Conservation (phyloP, 805 yeast species). For the Teunomyces barrocoloradensis region DNA sequence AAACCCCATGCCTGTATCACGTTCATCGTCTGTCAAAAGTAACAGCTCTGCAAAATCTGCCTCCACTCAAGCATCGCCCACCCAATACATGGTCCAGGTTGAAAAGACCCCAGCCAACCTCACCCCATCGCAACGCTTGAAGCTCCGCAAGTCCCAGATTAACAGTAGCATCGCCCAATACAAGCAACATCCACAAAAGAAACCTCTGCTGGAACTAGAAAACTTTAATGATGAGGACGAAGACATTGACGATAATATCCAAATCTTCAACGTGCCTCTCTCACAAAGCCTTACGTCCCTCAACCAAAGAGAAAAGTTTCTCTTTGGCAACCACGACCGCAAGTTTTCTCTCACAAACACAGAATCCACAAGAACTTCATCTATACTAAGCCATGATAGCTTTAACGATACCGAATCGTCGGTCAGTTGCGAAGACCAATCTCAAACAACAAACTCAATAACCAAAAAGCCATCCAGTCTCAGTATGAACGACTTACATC, state of each 20-base stretch:
- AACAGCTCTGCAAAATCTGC: slow-evolving; percentile 5
- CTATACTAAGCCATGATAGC: slow-evolving; percentile 39
- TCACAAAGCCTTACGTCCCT: slow-evolving; percentile 50
- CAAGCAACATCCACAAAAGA: slow-evolving; percentile 8
- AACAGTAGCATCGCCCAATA: slow-evolving; percentile 21
- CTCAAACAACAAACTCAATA: background rate
- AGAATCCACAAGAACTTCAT: slow-evolving; percentile 44
- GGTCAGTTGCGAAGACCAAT: slow-evolving; percentile 7
- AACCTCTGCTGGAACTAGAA: background rate
- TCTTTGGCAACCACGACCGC: slow-evolving; percentile 19
- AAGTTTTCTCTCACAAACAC: slow-evolving; percentile 23
- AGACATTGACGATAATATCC: slow-evolving; percentile 48
- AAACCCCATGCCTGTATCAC: slow-evolving; percentile 13
- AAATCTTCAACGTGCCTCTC: slow-evolving; percentile 64
- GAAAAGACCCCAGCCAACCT: slow-evolving; percentile 23
- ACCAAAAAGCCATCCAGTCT: slow-evolving; percentile 2
- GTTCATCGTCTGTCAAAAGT: slow-evolving; percentile 18
- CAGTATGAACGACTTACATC: slow-evolving; percentile 11
- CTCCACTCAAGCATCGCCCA: background rate
- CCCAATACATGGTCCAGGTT: slow-evolving; percentile 18
- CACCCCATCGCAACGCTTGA: slow-evolving; percentile 31
- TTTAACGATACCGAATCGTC: slow-evolving; percentile 14
- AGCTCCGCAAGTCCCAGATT: slow-evolving; percentile 23
- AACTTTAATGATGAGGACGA: slow-evolving; percentile 7
- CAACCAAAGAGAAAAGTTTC: slow-evolving; percentile 33